These are phyloP conservation scores for Gyromitra esculenta DNA, from an alignment of 2,329 filamentous ascomycete species.

Conservation along the genomic window DNA sequence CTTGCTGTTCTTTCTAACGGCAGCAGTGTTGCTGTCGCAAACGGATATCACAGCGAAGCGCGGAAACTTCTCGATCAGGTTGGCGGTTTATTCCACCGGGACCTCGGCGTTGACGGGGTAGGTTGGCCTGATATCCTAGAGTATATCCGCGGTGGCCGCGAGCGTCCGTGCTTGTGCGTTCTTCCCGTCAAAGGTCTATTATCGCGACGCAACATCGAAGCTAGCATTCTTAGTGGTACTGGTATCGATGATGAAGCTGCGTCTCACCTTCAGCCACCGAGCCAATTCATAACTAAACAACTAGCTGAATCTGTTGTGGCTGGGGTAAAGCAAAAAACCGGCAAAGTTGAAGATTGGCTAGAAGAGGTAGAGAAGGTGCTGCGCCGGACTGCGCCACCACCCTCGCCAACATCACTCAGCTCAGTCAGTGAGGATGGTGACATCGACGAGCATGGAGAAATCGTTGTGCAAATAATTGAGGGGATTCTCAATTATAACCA, in stretches of 20 bases:
- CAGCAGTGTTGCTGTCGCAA: constrained; percentile 92
- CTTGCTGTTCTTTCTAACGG: constrained; percentile 80
- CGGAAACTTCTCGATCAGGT: constrained; percentile 86
- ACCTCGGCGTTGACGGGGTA: constrained; percentile 84
- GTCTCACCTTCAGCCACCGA: constrained; percentile 22
- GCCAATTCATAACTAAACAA: constrained; percentile 51
- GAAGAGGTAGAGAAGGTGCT: constrained; percentile 54
- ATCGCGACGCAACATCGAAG: constrained; percentile 45
- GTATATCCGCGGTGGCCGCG: constrained; percentile 75
- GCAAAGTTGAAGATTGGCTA: constrained; percentile 55
- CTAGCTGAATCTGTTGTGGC: constrained; percentile 53
- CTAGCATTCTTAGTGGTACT: constrained; percentile 36
- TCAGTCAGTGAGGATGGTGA: constrained; percentile 43
- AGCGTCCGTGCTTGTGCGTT: constrained; percentile 53
- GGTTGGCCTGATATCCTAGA: constrained; percentile 97
- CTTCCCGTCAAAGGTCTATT: constrained; percentile 55
- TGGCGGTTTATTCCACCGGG: constrained; percentile 92
- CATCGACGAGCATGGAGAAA: constrained; percentile 52
- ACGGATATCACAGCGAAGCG: constrained; percentile 93
- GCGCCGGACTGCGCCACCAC: constrained; percentile 34
- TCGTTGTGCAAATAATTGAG: constrained; percentile 55
- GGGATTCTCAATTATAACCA: constrained; percentile 53
- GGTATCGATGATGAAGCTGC: constrained; percentile 19
- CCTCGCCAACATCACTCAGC: constrained; percentile 26
- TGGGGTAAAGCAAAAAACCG: constrained; percentile 52